Conservation (phyloP, 192 early-diverging fungal species). For the Oehlia diaphana region DNA sequence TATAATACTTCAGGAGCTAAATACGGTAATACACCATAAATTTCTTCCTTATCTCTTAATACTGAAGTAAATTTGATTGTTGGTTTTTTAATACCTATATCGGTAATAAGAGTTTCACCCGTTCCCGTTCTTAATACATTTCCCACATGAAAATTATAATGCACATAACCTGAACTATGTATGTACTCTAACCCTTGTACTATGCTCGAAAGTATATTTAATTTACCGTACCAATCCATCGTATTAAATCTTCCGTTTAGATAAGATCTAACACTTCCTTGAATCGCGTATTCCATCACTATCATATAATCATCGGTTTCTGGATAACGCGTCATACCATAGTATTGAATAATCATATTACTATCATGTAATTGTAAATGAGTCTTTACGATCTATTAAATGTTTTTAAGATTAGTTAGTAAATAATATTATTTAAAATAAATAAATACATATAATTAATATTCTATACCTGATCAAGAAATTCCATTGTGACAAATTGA, state of each 20-base stretch:
- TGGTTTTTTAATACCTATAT: not conserved
- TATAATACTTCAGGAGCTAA: constrained; percentile 17
- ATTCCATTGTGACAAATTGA: not conserved
- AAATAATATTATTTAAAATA: too few relatives aligned
- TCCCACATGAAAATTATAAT: constrained; percentile 7
- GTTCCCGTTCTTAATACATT: not conserved
- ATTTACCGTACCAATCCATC: not conserved
- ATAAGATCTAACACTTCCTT: not conserved
- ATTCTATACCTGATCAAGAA: not conserved
- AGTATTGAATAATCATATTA: not conserved
- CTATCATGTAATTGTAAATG: not conserved
- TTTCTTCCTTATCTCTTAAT: not conserved
- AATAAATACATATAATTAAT: too few relatives aligned
- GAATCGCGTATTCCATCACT: not conserved
- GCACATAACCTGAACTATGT: not conserved
- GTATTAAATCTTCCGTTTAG: not conserved
- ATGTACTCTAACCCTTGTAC: not conserved
- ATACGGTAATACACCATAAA: constrained; percentile 17
- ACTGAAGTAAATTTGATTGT: not conserved
- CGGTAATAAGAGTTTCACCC: not conserved
- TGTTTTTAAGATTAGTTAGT: too few relatives aligned
- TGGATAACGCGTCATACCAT: not conserved
- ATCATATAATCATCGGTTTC: not conserved
- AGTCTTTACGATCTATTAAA: not conserved
- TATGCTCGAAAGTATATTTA: not conserved